phyloP scores from a whole-genome alignment of 108 stramenopile genomes.

The Cylindrotheca closterium region DNA sequence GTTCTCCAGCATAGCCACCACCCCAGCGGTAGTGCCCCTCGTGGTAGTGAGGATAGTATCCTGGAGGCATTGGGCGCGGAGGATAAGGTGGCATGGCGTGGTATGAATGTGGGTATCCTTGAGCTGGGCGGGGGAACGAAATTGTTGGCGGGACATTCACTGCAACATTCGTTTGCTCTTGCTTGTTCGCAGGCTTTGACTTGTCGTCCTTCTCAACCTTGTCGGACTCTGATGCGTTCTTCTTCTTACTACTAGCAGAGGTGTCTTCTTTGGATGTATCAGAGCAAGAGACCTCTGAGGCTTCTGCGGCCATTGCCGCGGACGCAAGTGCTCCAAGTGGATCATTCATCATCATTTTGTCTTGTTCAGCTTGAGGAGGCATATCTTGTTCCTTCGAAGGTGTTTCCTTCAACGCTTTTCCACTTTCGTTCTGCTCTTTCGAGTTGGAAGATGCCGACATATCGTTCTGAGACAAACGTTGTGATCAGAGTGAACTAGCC shows the following conservation, averaged over 20 bases:
- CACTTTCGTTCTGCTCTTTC: background rate
- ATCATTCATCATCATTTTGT: constrained; percentile 25
- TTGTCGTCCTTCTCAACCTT: background rate
- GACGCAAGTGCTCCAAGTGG: constrained; percentile 37
- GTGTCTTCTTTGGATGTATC: constrained; percentile 19
- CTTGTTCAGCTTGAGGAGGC: background rate
- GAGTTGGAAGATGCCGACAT: too few species aligned
- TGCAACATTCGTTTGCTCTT: background rate
- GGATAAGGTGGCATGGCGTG: constrained; percentile 5
- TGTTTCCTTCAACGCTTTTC: background rate
- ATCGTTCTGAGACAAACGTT: too few species aligned
- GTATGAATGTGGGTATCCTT: constrained; percentile 2
- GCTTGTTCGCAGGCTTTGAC: background rate
- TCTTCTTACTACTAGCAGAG: background rate
- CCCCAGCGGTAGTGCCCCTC: constrained; percentile 8
- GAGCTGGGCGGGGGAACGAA: constrained; percentile 9
- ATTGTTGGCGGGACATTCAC: constrained; percentile 29
- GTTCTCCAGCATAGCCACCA: background rate
- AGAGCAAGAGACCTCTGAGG: constrained; percentile 24
- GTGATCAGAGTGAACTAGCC: background rate
- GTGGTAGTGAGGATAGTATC: constrained; percentile 14
- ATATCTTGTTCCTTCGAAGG: background rate
- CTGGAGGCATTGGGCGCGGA: constrained; percentile 6
- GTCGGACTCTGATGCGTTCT: background rate
- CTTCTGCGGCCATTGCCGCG: constrained; percentile 40